Evolutionary conservation across 2,329 filamentous ascomycete species (phyloP), one percentile per base, ranked within the genome.

Genomic region (Alternaria sp.): DNA sequence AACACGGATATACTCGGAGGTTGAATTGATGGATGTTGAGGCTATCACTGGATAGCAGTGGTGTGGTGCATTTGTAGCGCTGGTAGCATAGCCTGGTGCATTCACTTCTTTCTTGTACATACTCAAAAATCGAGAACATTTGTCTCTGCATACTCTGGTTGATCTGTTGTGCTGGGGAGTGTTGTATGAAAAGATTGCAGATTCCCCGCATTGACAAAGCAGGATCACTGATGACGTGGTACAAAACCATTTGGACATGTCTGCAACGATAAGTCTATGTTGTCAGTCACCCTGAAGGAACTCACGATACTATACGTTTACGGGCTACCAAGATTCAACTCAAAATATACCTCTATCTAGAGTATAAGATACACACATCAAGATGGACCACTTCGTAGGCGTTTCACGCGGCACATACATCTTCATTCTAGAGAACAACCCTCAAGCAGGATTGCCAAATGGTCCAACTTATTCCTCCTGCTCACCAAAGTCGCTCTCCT

Each of bases 401-500:
- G 36, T 20, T n/a, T 39, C 7, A 18, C 36, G 4, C 36, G 36
- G 8, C n/a, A 39, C 36, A 39, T 18, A 39, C 18, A 20, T 7
- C 28, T 48, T n/a, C 18, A 1, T 16, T 4, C 14, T 14, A 20
- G 12, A 20, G 18, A 32, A 34, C 5, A 2, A 44, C 12, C 9
- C 24, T n/a, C n/a, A 20, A 14, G 6, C 18, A 7, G 28, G 6
- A 34, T 18, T 32, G 4, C 28, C 18, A 48, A 9, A 48, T 32
- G 6, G 26, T 12, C 12, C 46, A 6, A 41, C 14, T 51, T 51
- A 18, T 24, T 49, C 48, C 3, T 44, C 14, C 9, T 36, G 32
- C 12, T 7, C 28, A 5, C 16, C 34, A 36, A 81, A 81, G 7
- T 79, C 76, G 7, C 57, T 55, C 42, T 70, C 62, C 22, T 71